Evolutionary conservation across 495 filamentous ascomycete species (phyloP).

Genomic region (Aspergillus campestris): DNA sequence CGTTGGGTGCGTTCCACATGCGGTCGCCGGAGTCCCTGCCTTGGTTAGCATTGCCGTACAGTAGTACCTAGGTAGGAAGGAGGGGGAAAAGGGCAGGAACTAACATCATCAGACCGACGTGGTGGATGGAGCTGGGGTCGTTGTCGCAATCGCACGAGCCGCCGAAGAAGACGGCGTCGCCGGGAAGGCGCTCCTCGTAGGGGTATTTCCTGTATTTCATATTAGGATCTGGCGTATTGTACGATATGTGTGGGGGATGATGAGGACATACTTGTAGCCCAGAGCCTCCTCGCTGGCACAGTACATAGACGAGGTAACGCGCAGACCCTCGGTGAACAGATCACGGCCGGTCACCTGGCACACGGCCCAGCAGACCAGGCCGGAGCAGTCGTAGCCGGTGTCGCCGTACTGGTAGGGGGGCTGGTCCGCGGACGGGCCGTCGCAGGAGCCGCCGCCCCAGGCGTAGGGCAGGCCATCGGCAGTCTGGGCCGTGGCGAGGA

Average conservation of each 20-base stretch:
- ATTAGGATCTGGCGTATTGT: neutral
- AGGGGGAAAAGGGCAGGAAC: neutral
- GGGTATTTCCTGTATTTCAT: slow-evolving; percentile 9
- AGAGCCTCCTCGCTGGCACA: slow-evolving; percentile 9
- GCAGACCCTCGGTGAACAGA: slow-evolving; percentile 12
- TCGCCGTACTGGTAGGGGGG: slow-evolving; percentile 16
- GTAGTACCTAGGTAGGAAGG: too few species aligned
- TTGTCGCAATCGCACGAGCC: slow-evolving; percentile 10
- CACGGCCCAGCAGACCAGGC: slow-evolving; percentile 14
- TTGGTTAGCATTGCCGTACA: neutral
- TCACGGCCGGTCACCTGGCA: slow-evolving; percentile 14
- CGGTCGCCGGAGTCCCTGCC: slow-evolving; percentile 13
- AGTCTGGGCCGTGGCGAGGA: slow-evolving; percentile 9
- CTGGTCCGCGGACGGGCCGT: slow-evolving; percentile 10
- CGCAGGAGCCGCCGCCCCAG: slow-evolving; percentile 14
- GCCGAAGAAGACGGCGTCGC: slow-evolving; percentile 15
- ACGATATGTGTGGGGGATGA: neutral
- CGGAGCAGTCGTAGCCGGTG: slow-evolving; percentile 12
- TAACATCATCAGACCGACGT: slow-evolving; percentile 15
- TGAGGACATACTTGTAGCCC: slow-evolving; percentile 9
- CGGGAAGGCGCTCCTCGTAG: slow-evolving; percentile 7
- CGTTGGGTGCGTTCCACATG: slow-evolving; percentile 18
- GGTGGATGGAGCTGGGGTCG: slow-evolving; percentile 7
- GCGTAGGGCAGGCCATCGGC: slow-evolving; percentile 11
- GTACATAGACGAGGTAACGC: slow-evolving; percentile 14